Evolutionary conservation across 352 stramenopile genomes (phyloP).

Genomic region (Pythium phragmiticola): DNA sequence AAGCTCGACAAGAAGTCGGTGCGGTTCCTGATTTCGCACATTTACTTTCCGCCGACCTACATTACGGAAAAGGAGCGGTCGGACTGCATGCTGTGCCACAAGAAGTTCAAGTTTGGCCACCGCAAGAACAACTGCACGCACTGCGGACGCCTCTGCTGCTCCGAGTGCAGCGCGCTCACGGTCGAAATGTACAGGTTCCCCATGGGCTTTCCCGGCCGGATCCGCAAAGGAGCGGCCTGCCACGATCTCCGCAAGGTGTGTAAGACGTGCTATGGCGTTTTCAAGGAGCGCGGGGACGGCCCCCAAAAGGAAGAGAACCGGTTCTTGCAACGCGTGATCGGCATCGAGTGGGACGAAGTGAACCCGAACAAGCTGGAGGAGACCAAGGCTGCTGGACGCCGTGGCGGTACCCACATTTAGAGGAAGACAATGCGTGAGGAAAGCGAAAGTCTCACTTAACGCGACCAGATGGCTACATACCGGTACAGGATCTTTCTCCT

Average conservation of each 20-base stretch:
- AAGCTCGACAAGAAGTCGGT: constrained; percentile 75
- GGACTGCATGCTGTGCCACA: constrained; percentile 83
- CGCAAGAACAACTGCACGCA: constrained; percentile 88
- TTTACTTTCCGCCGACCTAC: constrained; percentile 87
- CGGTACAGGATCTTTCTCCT: too few relatives aligned
- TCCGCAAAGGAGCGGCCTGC: constrained; percentile 58
- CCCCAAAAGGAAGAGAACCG: constrained; percentile 60
- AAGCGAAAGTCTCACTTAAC: neutral
- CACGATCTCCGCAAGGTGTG: constrained; percentile 76
- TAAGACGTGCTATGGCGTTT: constrained; percentile 86
- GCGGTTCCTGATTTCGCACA: constrained; percentile 73
- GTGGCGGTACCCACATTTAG: constrained; percentile 39
- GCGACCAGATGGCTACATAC: too few relatives aligned
- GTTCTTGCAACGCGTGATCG: constrained; percentile 82
- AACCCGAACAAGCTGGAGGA: constrained; percentile 82
- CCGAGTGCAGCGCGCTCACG: constrained; percentile 60
- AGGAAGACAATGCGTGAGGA: neutral
- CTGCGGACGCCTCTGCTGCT: constrained; percentile 74
- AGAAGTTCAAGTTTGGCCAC: constrained; percentile 87
- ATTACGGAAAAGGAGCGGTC: constrained; percentile 84
- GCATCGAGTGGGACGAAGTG: constrained; percentile 88
- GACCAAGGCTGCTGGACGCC: constrained; percentile 44
- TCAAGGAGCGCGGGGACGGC: constrained; percentile 77
- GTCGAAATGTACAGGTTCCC: constrained; percentile 83
- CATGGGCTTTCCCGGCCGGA: constrained; percentile 79